Evolutionary conservation across 2,329 filamentous ascomycete species (phyloP), one percentile per base, ranked within the genome.

Genomic region (Sporothrix globosa): DNA sequence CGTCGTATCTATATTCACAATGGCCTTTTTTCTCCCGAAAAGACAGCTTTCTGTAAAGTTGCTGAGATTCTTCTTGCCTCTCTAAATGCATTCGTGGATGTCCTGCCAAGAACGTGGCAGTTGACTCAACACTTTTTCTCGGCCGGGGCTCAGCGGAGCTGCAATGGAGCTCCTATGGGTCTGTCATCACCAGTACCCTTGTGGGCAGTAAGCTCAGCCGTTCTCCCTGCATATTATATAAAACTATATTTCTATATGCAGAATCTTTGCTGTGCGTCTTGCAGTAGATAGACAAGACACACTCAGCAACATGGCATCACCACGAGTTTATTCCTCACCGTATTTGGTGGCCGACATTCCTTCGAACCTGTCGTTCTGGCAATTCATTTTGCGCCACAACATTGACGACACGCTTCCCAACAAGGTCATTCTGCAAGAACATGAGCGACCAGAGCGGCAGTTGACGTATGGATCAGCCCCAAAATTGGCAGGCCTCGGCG

Each of bases 331-430:
- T 13, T 34, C 60, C 0, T 67, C 60, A 4, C 27, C 50, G 3
- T 67, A 67, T 46, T 34, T 61, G 39, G 41, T 27, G 17, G 41
- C 52, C 4, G 27, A 21, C 17, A 54, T 67, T 11, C 69, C 48
- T 3, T 39, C 61, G 0, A 34, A 67, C 69, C 61, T 58, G 63
- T 58, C 50, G 9, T 67, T 70, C 39, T 67, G 69, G 69, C 61
- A 67, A n/a, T 67, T 46, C 50, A 65, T 70, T 2, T n/a, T 67
- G 44, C 27, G 61, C 21, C 52, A 70, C 19, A 60, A 70, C 14
- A 46, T 70, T 11, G 61, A 70, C 53, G 69, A 70, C 30, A 70
- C 69, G 1, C 44, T 60, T 2, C 69, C 69, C 11, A 41, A 70
- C 21, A 67, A 48, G 2, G 30, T 60, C 24, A 67, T 67, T 13